Evolutionary conservation across 2,329 filamentous ascomycete genomes (phyloP), one percentile per base, ranked within the genome.

Genomic region (Erysiphe pulchra): DNA sequence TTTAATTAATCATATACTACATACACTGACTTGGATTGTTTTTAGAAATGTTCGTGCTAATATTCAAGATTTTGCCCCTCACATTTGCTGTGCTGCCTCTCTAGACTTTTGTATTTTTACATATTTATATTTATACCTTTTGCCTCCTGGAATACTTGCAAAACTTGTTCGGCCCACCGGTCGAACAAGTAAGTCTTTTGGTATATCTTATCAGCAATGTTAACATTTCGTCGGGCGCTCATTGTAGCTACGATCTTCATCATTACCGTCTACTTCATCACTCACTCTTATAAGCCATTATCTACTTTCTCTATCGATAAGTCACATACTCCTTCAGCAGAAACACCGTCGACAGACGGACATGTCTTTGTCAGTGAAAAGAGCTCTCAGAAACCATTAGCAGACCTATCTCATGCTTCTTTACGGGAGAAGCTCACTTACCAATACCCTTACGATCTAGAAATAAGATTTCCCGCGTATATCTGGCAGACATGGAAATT

Each of bases 401-500:
- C 48, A 45, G 79, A 87, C 60, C 69, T 82, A 57, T 74, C 75
- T 48, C 72, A 69, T 57, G 75, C 81, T 63, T 75, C 80, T 14
- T 69, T 86, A 45, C 68, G 66, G 68, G 80, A 71, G 65, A 93
- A 90, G 63, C 73, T 98, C 47, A 78, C 77, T 45, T 94, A 92
- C 65, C 81, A 92, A 54, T 95, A 90, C 62, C 84, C 86, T 17
- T 98, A 95, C 67, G 81, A 93, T 56, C 69, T 87, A 50, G 75
- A 85, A 57, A 63, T 69, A 54, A 92, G 87, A 61, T 95, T 95
- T 61, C 90, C 90, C 2, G 86, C 85, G 47, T 95, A 93, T 66
- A 92, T 98, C 58, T 98, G 90, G 90, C 90, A 98, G 68, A 98
- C 90, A 13, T 98, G 90, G 90, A 94, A 92, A 61, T 78, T 75